Evolutionary conservation across 139 green algal genomes (phyloP).

Genomic region (Zygnema circumcarinatum): DNA sequence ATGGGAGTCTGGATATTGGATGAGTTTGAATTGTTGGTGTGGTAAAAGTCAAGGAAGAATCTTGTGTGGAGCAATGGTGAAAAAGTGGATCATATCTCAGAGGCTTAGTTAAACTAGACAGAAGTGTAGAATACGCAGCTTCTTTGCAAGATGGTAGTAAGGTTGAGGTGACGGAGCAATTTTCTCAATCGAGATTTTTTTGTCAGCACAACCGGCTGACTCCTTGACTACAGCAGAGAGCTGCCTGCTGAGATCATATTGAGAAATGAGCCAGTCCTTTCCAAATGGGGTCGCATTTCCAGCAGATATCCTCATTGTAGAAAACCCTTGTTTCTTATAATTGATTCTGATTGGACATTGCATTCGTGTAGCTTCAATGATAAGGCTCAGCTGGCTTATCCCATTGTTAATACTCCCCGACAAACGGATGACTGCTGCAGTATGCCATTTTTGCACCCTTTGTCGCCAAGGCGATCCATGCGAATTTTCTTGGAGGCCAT

Average conservation of each 20-base stretch:
- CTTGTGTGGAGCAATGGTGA: no score
- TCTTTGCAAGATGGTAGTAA: no score
- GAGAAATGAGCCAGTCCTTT: no score
- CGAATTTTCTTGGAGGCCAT: slow-evolving; percentile 34
- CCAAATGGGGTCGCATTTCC: no score
- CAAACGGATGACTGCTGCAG: slow-evolving; percentile 24
- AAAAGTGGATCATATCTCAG: no score
- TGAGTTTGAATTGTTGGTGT: no score
- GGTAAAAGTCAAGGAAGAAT: no score
- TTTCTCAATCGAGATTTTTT: neutral
- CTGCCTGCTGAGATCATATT: neutral
- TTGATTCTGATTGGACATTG: neutral
- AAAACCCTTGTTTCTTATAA: neutral
- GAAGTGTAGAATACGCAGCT: no score
- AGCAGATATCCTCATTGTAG: neutral
- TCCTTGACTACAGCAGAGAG: neutral
- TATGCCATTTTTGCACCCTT: slow-evolving; percentile 62
- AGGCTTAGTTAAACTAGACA: no score
- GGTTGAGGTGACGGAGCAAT: neutral
- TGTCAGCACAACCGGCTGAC: neutral
- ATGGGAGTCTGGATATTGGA: no score
- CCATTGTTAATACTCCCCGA: no score
- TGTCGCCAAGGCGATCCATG: slow-evolving; percentile 34
- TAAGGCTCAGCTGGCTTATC: no score
- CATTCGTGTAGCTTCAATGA: neutral